These are phyloP conservation scores for Austroboletus festivus DNA, from an alignment of 768 basidiomycete genomes.

Conservation along the genomic window DNA sequence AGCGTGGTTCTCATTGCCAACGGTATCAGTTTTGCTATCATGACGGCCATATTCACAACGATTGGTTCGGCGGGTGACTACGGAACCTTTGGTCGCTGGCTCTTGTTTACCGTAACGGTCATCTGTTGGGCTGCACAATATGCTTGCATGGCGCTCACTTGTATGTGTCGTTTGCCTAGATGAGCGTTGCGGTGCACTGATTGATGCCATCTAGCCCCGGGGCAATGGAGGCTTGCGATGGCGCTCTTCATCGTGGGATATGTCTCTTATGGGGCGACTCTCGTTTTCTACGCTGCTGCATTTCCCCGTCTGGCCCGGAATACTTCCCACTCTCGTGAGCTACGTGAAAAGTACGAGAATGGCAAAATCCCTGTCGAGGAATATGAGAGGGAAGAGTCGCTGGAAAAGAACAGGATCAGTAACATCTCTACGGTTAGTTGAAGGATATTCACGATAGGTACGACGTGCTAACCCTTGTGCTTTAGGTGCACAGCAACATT, in stretches of 20 bases:
- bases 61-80: constrained; percentile 47
- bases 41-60: constrained; percentile 81
- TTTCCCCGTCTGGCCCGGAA: constrained; percentile 83
- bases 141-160: constrained; percentile 68
- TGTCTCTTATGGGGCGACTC: constrained; percentile 74
- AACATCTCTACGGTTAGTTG: constrained; percentile 72
- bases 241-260: constrained; percentile 76
- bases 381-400: constrained; percentile 70
- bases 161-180: constrained; percentile 35
- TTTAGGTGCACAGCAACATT: constrained; percentile 70
- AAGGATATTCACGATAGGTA: background rate
- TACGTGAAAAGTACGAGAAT: constrained; percentile 54
- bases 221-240: constrained; percentile 75
- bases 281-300: constrained; percentile 75
- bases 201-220: constrained; percentile 43
- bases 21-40: constrained; percentile 72
- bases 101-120: constrained; percentile 65
- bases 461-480: background rate
- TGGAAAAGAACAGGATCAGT: constrained; percentile 83
- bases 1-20: constrained; percentile 77
- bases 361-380: constrained; percentile 59
- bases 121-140: constrained; percentile 83
- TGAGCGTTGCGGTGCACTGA: background rate
- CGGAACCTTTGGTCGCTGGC: constrained; percentile 66
- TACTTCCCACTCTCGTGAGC: constrained; percentile 55